These are phyloP conservation scores for Fomes fomentarius DNA, from an alignment of 1,284 basidiomycete species.

Conservation along the genomic window DNA sequence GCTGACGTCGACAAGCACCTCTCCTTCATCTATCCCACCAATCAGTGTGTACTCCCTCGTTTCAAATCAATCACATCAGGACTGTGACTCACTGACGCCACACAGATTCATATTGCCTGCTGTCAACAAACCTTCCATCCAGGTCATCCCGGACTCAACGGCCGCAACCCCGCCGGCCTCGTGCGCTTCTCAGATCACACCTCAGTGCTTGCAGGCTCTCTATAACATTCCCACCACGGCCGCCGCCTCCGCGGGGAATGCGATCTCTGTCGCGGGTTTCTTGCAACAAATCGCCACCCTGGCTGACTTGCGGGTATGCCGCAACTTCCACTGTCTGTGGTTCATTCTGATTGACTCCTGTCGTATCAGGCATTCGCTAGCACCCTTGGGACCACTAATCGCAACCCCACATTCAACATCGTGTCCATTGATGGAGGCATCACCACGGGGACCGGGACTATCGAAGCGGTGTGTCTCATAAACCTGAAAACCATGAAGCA, in stretches of 20 bases:
- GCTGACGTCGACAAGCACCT: slow-evolving; percentile 36
- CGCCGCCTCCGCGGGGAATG: slow-evolving; percentile 44
- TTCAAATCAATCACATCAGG: too few species aligned
- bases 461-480: slow-evolving; percentile 11
- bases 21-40: slow-evolving; percentile 42
- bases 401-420: background rate
- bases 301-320: slow-evolving; percentile 46
- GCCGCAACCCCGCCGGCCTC: slow-evolving; percentile 5
- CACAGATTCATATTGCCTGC: too few species aligned
- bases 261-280: slow-evolving; percentile 59
- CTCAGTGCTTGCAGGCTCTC: slow-evolving; percentile 52
- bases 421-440: background rate
- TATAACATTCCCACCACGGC: slow-evolving; percentile 54
- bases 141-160: too few species aligned
- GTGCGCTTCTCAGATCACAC: slow-evolving; percentile 42
- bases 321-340: background rate
- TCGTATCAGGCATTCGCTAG: slow-evolving; percentile 31
- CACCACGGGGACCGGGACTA: slow-evolving; percentile 2
- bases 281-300: slow-evolving; percentile 53
- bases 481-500: too few species aligned
- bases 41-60: slow-evolving; percentile 19
- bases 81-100: background rate
- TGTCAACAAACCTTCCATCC: too few species aligned
- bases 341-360: background rate
- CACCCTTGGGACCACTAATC: background rate